phyloP scores from a whole-genome alignment of 2,329 filamentous ascomycete genomes.

The Exutisphaerella laricina region DNA sequence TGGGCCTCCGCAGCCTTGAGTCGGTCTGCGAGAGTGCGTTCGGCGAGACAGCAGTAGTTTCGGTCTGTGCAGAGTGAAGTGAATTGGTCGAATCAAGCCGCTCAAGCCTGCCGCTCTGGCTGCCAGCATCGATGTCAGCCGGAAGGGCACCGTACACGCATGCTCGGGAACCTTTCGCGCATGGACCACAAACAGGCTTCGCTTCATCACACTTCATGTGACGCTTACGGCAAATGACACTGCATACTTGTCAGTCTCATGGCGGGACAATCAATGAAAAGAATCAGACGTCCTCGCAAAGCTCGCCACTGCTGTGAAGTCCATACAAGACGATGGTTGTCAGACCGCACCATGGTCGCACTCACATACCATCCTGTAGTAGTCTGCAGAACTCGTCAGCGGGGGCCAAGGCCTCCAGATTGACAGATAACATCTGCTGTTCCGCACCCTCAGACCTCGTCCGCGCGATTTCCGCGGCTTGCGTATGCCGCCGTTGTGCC shows the following conservation, averaged over 20 bases:
- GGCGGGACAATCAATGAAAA: no score
- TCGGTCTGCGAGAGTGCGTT: no score
- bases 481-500: slow-evolving; percentile 10
- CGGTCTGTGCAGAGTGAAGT: background rate
- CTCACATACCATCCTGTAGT: slow-evolving; percentile 20
- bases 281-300: no score
- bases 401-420: no score
- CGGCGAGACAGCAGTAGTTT: no score
- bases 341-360: background rate
- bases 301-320: no score
- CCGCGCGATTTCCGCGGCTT: slow-evolving; percentile 29
- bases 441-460: slow-evolving; percentile 23
- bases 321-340: no score
- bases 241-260: slow-evolving; percentile 8
- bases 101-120: background rate
- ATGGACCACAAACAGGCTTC: slow-evolving; percentile 42
- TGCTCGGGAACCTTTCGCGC: slow-evolving; percentile 40
- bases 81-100: background rate
- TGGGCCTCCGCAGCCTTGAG: no score
- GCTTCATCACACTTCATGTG: slow-evolving; percentile 50
- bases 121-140: slow-evolving; percentile 1
- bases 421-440: background rate
- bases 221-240: slow-evolving; percentile 32
- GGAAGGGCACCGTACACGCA: slow-evolving; percentile 35
- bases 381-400: slow-evolving; percentile 20